phyloP scores from a whole-genome alignment of 179 eudicot genomes.

The Heliamphora pulchella region DNA sequence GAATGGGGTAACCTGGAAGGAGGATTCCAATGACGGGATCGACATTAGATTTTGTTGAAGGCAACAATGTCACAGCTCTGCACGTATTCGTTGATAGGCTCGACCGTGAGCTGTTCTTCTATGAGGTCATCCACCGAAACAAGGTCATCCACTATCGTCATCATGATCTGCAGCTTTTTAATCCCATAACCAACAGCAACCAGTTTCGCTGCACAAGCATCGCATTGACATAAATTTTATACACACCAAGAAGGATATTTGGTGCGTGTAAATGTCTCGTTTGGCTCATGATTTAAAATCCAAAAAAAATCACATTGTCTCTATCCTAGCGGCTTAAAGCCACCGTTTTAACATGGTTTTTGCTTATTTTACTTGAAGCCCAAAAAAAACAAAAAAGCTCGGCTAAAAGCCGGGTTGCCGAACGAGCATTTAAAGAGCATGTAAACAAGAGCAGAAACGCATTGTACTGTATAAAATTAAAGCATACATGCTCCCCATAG shows the following conservation, averaged over 20 bases:
- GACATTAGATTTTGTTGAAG: constrained; percentile 69
- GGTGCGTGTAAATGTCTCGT: neutral
- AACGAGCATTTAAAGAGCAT: too few species aligned
- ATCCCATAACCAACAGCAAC: constrained; percentile 90
- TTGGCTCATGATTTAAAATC: neutral
- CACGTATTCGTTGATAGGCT: constrained; percentile 73
- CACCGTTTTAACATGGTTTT: too few species aligned
- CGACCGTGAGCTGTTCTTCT: constrained; percentile 62
- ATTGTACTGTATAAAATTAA: neutral
- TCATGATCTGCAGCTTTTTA: constrained; percentile 81
- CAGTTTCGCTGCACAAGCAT: constrained; percentile 63
- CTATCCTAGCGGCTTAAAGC: too few species aligned
- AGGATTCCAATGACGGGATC: neutral
- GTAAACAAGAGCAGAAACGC: neutral
- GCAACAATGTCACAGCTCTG: constrained; percentile 98
- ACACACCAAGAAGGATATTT: neutral
- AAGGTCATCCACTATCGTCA: constrained; percentile 87
- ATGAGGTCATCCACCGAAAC: constrained; percentile 79
- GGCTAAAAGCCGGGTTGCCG: too few species aligned
- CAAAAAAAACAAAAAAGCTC: too few species aligned
- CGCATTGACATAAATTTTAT: neutral
- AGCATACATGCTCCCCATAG: constrained; percentile 93
- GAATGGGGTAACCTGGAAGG: neutral
- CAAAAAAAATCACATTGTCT: neutral
- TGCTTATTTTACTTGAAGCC: too few species aligned